These are phyloP conservation scores for Solioccasus polychromus DNA, from an alignment of 768 basidiomycete genomes.

Conservation along the genomic window DNA sequence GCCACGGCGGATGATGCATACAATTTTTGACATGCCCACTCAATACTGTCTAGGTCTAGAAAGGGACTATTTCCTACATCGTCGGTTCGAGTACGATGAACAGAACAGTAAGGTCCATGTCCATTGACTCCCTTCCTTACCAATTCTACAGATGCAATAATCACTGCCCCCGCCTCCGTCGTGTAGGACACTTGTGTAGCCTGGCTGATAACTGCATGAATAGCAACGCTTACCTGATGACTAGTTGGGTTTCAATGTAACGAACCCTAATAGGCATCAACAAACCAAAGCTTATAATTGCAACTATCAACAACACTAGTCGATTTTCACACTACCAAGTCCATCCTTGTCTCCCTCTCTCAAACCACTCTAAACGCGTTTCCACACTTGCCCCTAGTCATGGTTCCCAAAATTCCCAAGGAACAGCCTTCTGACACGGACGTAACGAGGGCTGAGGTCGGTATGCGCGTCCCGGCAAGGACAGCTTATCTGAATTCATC, in stretches of 20 bases:
- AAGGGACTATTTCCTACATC: not conserved
- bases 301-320: conserved; percentile 37
- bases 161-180: conserved; percentile 5
- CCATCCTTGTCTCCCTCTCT: conserved; percentile 34
- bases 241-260: conserved; percentile 38
- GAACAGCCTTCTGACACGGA: conserved; percentile 27
- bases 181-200: conserved; percentile 8
- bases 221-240: conserved; percentile 32
- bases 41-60: not conserved
- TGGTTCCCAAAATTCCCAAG: conserved; percentile 27
- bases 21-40: too few relatives aligned
- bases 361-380: conserved; percentile 27
- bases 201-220: conserved; percentile 16
- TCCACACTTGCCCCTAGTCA: conserved; percentile 12
- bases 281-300: conserved; percentile 40
- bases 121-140: too few relatives aligned
- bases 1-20: conserved; percentile 1
- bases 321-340: conserved; percentile 39
- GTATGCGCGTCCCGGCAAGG: conserved; percentile 12
- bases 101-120: too few relatives aligned
- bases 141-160: conserved; percentile 8
- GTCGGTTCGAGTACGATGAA: not conserved
- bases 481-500: conserved; percentile 20
- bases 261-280: conserved; percentile 37
- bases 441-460: conserved; percentile 29